Conservation (phyloP, 768 basidiomycete genomes). For the Termitomyces titanicus region DNA sequence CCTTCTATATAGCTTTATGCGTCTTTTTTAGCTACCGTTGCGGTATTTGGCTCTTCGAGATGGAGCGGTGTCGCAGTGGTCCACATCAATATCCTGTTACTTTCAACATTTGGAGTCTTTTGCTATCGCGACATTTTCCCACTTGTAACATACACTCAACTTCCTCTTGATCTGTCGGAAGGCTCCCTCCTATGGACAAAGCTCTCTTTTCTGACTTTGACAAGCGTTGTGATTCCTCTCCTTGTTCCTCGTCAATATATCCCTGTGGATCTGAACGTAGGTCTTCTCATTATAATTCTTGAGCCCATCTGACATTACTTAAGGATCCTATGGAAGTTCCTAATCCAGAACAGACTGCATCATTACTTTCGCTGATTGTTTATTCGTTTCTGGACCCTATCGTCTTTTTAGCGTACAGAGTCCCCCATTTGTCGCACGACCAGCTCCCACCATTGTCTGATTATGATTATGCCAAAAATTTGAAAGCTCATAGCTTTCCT, state of each 20-base stretch:
- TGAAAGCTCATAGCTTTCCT: conserved; percentile 25
- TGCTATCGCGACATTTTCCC: conserved; percentile 61
- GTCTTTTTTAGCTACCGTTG: conserved; percentile 38
- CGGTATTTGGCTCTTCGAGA: conserved; percentile 33
- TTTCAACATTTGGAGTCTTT: conserved; percentile 46
- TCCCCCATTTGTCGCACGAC: conserved; percentile 48
- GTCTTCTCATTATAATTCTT: background rate
- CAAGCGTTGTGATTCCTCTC: conserved; percentile 48
- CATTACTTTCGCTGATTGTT: conserved; percentile 36
- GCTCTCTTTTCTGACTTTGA: conserved; percentile 40
- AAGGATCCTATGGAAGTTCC: conserved; percentile 31
- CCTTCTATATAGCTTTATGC: conserved; percentile 34
- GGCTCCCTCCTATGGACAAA: conserved; percentile 53
- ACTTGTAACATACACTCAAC: conserved; percentile 47
- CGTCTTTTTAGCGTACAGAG: conserved; percentile 40
- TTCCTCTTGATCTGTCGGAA: conserved; percentile 46
- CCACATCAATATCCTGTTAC: conserved; percentile 46
- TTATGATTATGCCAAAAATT: conserved; percentile 39
- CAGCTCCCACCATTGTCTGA: conserved; percentile 63
- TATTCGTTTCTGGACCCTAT: conserved; percentile 56
- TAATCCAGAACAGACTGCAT: conserved; percentile 52
- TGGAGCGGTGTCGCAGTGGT: conserved; percentile 33
- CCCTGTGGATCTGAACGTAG: conserved; percentile 49
- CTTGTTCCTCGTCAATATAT: conserved; percentile 53
- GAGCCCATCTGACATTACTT: background rate